Conservation (phyloP, 306 rosid genomes). For the Hippophae tibetana region DNA sequence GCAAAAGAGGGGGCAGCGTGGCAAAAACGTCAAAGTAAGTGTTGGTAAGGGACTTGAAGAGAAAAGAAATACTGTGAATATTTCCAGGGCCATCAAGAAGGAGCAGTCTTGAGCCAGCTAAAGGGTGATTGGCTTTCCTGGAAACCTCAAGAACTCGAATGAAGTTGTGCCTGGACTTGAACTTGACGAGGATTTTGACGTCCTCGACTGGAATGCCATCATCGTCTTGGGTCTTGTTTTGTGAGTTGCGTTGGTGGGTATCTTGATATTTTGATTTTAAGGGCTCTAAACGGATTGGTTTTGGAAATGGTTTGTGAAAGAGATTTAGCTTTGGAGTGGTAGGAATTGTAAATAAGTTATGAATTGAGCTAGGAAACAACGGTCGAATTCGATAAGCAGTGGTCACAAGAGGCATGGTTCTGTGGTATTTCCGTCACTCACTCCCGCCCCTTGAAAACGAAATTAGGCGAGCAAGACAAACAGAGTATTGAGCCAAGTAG, state of each 20-base stretch:
- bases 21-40: conserved; percentile 91
- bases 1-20: conserved; percentile 62
- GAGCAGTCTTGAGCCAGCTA: conserved; percentile 81
- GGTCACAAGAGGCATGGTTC: conserved; percentile 22
- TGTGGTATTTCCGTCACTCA: background rate
- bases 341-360: background rate
- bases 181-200: conserved; percentile 50
- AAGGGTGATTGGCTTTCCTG: conserved; percentile 64
- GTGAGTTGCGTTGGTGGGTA: conserved; percentile 10
- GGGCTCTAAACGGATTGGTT: conserved; percentile 10
- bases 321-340: conserved; percentile 9
- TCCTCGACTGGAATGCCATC: conserved; percentile 61
- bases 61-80: conserved; percentile 84
- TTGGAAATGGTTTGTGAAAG: conserved; percentile 1
- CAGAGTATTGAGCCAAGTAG: too few relatives aligned
- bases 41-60: conserved; percentile 45
- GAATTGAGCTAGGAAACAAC: conserved; percentile 18
- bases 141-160: conserved; percentile 80
- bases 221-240: conserved; percentile 41
- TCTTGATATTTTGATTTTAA: conserved; percentile 30
- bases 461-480: background rate
- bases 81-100: conserved; percentile 85
- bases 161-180: conserved; percentile 68
- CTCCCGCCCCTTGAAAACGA: background rate
- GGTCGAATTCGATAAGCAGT: conserved; percentile 23